phyloP scores from a whole-genome alignment of 257 asterid genomes.

The Ilex asprella region DNA sequence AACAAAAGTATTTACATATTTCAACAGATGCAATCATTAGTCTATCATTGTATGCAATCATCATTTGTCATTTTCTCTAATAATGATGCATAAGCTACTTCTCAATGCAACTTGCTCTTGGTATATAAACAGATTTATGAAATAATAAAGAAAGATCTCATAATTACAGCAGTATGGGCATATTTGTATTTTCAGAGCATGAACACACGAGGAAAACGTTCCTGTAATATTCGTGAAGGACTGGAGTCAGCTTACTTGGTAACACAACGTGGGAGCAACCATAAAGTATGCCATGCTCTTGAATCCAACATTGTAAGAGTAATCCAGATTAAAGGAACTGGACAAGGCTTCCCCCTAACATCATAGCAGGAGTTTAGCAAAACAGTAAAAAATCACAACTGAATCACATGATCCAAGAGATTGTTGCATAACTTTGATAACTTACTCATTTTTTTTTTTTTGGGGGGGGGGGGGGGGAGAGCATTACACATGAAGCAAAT shows the following conservation, averaged over 20 bases:
- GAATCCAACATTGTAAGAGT: constrained; percentile 54
- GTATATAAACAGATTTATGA: no score
- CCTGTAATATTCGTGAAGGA: constrained; percentile 1
- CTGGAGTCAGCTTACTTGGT: constrained; percentile 55
- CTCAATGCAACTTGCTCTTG: no score
- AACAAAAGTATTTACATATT: no score
- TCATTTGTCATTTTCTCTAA: no score
- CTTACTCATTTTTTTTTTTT: background rate
- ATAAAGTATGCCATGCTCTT: constrained; percentile 78
- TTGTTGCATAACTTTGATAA: constrained; percentile 4
- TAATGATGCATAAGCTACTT: no score
- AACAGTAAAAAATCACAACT: background rate
- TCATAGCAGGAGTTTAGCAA: constrained; percentile 10
- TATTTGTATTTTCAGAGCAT: no score
- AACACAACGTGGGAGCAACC: constrained; percentile 96
- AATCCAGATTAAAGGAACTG: constrained; percentile 46
- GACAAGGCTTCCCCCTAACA: constrained; percentile 54
- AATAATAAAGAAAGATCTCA: no score
- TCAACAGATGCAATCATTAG: no score
- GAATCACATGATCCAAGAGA: constrained; percentile 11
- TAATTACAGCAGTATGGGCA: no score
- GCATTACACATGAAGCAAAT: no score
- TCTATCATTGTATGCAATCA: no score
- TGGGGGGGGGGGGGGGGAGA: no score
- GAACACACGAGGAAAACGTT: constrained; percentile 4